Conservation (phyloP, 768 basidiomycete species). For the Cystofilobasidium bisporidii region DNA sequence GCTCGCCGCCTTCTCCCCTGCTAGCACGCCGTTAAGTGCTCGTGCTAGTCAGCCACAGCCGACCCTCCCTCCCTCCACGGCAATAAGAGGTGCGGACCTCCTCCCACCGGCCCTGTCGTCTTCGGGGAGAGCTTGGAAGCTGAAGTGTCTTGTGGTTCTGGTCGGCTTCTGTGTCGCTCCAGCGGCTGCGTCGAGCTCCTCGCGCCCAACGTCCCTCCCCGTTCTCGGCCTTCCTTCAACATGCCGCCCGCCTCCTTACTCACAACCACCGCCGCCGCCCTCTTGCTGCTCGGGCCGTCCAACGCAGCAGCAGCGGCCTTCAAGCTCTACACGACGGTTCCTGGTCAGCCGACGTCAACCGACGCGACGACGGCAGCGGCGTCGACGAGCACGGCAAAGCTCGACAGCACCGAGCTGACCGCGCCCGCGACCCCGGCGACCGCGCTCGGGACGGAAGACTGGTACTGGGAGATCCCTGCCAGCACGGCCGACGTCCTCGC, state of each 20-base stretch:
- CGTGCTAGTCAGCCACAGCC: no score
- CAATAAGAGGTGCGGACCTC: no score
- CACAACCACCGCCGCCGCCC: background rate
- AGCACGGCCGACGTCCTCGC: background rate
- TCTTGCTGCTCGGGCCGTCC: background rate
- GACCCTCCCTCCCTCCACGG: no score
- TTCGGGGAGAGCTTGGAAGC: no score
- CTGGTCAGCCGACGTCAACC: background rate
- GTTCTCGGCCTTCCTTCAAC: background rate
- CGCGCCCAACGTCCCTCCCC: no score
- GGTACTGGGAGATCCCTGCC: background rate
- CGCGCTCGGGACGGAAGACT: background rate
- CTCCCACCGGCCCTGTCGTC: no score
- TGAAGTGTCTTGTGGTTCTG: no score
- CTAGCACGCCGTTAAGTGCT: no score
- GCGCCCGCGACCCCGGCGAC: background rate
- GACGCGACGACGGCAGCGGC: background rate
- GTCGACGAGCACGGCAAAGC: background rate
- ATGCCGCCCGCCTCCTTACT: background rate
- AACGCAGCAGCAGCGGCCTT: background rate
- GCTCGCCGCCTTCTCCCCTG: no score
- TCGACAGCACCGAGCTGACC: background rate
- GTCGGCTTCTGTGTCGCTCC: no score
- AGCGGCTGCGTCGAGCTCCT: no score
- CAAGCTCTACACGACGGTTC: conserved; percentile 1